Percentiles rank a stretch among this genome's conserved stretches.
Conservation (phyloP, 169 alveolate species). For the Eimeria brunetti region DNA sequence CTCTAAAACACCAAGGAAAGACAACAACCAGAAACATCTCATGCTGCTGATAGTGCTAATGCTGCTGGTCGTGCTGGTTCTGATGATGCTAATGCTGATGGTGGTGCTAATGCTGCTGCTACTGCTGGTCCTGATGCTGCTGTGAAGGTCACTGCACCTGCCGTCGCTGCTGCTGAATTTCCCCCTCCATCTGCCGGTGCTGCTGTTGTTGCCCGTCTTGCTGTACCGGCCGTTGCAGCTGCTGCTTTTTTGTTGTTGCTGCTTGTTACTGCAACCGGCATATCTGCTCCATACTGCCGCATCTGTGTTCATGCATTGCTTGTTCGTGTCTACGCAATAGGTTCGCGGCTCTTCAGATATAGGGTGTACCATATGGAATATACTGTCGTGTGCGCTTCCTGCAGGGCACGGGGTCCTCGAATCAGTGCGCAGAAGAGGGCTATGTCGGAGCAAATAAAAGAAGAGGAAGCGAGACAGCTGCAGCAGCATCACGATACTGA, state of each 20-base stretch:
- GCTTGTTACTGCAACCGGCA: not conserved
- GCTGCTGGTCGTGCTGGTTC: not conserved
- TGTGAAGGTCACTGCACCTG: not conserved
- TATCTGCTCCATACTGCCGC: no score
- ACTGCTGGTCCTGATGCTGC: not conserved
- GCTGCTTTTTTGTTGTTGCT: not conserved
- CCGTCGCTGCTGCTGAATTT: not conserved
- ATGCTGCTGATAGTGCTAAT: not conserved
- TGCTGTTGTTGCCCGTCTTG: not conserved
- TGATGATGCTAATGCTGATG: not conserved
- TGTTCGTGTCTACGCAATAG: no score
- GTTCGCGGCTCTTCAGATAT: not conserved
- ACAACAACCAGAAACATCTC: slow-evolving; percentile 5
- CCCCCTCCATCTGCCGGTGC: not conserved
- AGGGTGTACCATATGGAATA: not conserved
- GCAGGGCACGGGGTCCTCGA: slow-evolving; percentile 59
- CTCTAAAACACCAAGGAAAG: slow-evolving; percentile 19
- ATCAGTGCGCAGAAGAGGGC: slow-evolving; percentile 8
- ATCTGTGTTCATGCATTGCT: no score
- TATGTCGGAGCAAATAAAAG: not conserved
- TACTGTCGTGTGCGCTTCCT: not conserved
- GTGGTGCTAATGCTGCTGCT: not conserved
- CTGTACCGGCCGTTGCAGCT: not conserved
- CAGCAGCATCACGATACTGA: slow-evolving; percentile 5
- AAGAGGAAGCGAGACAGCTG: not conserved